Evolutionary conservation across 441 rosid genomes (phyloP).

Genomic region (Biscutella laevigata): DNA sequence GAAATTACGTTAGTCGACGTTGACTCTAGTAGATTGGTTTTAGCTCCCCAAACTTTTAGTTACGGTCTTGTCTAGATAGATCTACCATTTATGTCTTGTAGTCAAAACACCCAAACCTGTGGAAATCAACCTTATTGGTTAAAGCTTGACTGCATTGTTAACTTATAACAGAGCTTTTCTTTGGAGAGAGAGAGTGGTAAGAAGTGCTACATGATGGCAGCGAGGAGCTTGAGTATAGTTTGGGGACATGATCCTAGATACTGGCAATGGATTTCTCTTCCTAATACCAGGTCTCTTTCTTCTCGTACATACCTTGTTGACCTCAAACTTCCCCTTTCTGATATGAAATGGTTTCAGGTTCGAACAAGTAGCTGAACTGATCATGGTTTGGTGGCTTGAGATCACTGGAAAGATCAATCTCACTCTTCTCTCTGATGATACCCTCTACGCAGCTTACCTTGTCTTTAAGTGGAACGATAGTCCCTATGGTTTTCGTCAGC

Average conservation of each 20-base stretch:
- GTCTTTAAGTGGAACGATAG: conserved; percentile 16
- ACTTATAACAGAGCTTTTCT: conserved; percentile 29
- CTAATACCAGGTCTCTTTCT: conserved; percentile 19
- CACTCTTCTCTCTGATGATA: conserved; percentile 21
- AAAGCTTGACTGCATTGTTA: background rate
- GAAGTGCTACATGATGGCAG: conserved; percentile 30
- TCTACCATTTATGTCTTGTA: background rate
- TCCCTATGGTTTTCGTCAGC: conserved; percentile 24
- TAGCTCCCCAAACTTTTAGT: too few species aligned
- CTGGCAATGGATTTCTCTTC: conserved; percentile 30
- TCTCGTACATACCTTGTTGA: background rate
- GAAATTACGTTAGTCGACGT: too few species aligned
- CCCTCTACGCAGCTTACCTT: conserved; percentile 22
- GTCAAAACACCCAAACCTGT: background rate
- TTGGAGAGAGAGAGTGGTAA: conserved; percentile 28
- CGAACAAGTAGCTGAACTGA: conserved; percentile 19
- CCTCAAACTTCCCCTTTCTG: background rate
- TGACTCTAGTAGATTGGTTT: too few species aligned
- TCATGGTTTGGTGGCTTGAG: conserved; percentile 28
- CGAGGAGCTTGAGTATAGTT: conserved; percentile 27
- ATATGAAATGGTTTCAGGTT: conserved; percentile 16
- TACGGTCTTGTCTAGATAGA: background rate
- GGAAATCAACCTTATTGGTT: background rate
- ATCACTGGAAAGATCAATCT: conserved; percentile 16
- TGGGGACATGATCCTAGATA: conserved; percentile 32